These are phyloP conservation scores for Paraleonurus japonicus DNA, from an alignment of 257 asterid genomes.

Conservation along the genomic window DNA sequence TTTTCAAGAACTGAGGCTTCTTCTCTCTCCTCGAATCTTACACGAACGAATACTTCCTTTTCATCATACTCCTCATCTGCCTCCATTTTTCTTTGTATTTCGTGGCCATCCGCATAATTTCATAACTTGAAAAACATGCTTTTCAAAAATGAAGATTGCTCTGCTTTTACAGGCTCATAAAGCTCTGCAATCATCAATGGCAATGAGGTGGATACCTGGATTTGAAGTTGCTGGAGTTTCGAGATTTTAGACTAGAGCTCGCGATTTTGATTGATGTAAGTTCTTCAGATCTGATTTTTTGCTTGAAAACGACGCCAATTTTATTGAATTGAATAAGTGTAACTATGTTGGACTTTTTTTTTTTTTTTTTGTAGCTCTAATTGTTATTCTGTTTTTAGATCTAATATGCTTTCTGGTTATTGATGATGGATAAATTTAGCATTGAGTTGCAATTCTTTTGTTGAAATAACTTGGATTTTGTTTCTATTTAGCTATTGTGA, in stretches of 20 bases:
- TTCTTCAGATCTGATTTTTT: slow-evolving; percentile 61
- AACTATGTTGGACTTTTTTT: neutral
- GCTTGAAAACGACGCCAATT: slow-evolving; percentile 11
- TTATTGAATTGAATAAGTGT: slow-evolving; percentile 24
- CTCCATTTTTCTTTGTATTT: slow-evolving; percentile 10
- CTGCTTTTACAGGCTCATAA: slow-evolving; percentile 9
- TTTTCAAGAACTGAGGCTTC: slow-evolving; percentile 30
- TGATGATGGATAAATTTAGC: slow-evolving; percentile 8
- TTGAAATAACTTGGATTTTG: neutral
- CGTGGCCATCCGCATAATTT: slow-evolving; percentile 12
- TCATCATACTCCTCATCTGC: slow-evolving; percentile 25
- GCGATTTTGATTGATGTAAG: slow-evolving; percentile 46
- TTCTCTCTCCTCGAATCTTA: slow-evolving; percentile 3
- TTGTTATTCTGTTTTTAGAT: slow-evolving; percentile 38
- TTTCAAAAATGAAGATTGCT: neutral
- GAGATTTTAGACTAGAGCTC: slow-evolving; percentile 1
- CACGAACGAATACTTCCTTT: slow-evolving; percentile 10
- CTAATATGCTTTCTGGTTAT: slow-evolving; percentile 31
- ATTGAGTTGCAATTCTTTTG: slow-evolving; percentile 13
- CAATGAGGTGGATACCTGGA: slow-evolving; percentile 19
- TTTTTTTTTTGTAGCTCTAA: neutral
- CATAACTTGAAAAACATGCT: neutral
- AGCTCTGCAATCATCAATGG: slow-evolving; percentile 6
- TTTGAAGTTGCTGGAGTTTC: slow-evolving; percentile 25
- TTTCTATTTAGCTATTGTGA: slow-evolving; percentile 15